Base-by-base conservation (phyloP, 139 green algal genomes). In the Ettlia oleoabundans region DNA sequence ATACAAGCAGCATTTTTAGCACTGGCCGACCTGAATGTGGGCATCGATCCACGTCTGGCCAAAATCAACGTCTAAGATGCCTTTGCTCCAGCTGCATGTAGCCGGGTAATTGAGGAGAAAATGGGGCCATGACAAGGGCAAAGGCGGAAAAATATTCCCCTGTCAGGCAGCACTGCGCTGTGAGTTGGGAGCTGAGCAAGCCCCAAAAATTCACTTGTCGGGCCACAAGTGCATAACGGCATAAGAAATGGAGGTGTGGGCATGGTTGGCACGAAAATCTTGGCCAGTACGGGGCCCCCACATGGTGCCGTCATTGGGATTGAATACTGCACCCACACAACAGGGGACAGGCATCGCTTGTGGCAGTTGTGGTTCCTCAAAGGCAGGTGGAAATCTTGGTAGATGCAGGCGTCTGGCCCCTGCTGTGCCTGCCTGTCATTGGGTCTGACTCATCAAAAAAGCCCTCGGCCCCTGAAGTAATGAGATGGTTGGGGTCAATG, bases 231-330 rank as follows among this genome's bases (percentile, higher is more conserved):
- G 85, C 26, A 89, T 66, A n/a, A 65, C 35, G 28, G 82, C 65
- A 32, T 81, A 89, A 55, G 87, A 77, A 19, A 89, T 87, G 64
- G 22, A 33, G 8, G 76, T 28, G 62, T 58, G 41, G 3, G 64
- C 65, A 32, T 89, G 85, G 82, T 89, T 89, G 41, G 82, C 32
- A 3, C 74, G 26, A 38, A 89, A 87, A 77, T 87, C 82, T 64
- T 87, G 82, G 3, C 85, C 85, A 10, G 55, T 79, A 24, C 61
- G 37, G 52, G 62, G 41, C 1, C 40, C 71, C 84, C 73, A 80
- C 42, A 43, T n/a, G 7, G 1, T 43, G 42, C 15, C 28, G n/a
- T 76, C 70, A 19, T 51, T 67, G 37, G 73, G 73, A 35, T 80
- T 67, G 35, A 13, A 52, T 22, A 24, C 72, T 78, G 72, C 21